Conservation (phyloP, 805 yeast genomes). For the Candida tammaniensis region DNA sequence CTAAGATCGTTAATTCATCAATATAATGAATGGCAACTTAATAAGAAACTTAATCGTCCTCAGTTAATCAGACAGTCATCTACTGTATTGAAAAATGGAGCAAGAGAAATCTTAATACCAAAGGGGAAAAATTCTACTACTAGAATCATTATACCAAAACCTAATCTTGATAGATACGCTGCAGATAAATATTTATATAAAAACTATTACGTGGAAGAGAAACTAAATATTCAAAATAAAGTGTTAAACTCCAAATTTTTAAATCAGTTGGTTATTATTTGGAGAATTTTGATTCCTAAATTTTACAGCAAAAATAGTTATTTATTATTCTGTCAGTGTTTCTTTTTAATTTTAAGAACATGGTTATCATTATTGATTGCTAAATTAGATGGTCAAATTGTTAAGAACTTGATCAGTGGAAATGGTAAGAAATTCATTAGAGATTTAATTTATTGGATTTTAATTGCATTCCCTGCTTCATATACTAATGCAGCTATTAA, state of each 20-base stretch:
- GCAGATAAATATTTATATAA: conserved; percentile 55
- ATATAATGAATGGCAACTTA: conserved; percentile 28
- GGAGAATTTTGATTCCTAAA: conserved; percentile 78
- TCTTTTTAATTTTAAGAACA: conserved; percentile 75
- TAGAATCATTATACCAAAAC: conserved; percentile 45
- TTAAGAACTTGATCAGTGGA: conserved; percentile 81
- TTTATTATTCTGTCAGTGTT: conserved; percentile 65
- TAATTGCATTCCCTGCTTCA: conserved; percentile 89
- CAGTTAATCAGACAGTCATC: conserved; percentile 39
- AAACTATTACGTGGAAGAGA: conserved; percentile 37
- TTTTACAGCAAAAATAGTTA: conserved; percentile 64
- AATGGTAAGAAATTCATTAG: conserved; percentile 69
- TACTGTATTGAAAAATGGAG: conserved; percentile 41
- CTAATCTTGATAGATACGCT: conserved; percentile 50
- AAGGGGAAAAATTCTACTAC: conserved; percentile 37
- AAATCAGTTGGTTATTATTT: conserved; percentile 69
- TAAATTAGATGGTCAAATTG: conserved; percentile 87
- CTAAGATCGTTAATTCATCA: conserved; percentile 27
- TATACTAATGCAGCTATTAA: conserved; percentile 90
- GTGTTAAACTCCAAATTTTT: conserved; percentile 60
- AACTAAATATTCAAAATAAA: conserved; percentile 25
- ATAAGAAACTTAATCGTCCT: conserved; percentile 28
- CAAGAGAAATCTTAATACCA: conserved; percentile 48
- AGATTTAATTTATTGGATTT: conserved; percentile 82
- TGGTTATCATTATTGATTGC: conserved; percentile 86